Evolutionary conservation across 2,329 filamentous ascomycete species (phyloP).

Genomic region (Neofusicoccum cordaticola): DNA sequence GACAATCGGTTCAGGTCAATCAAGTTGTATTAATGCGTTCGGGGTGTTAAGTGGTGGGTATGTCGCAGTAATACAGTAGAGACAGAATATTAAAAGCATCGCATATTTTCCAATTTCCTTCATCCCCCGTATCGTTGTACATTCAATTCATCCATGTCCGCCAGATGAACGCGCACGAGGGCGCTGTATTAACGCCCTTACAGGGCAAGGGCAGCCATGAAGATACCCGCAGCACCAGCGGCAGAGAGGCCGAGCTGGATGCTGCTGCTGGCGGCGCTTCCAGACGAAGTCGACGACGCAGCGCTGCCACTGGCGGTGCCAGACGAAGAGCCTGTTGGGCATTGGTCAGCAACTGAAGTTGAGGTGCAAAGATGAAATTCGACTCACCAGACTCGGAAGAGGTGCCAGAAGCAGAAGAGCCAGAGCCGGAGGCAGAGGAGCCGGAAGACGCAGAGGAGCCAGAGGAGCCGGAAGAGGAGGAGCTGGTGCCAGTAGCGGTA

Average conservation of each 20-base stretch:
- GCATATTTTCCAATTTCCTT: constrained; percentile 8
- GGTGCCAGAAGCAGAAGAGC: constrained; percentile 21
- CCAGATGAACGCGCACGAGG: neutral
- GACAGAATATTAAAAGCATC: neutral
- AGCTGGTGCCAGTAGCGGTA: constrained; percentile 23
- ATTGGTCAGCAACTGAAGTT: neutral
- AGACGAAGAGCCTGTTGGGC: constrained; percentile 20
- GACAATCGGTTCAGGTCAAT: neutral
- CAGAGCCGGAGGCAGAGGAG: constrained; percentile 19
- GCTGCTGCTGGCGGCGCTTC: constrained; percentile 29
- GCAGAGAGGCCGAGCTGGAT: constrained; percentile 27
- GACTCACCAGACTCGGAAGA: constrained; percentile 2
- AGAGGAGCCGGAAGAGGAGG: constrained; percentile 19
- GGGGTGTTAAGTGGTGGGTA: neutral
- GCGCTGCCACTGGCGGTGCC: constrained; percentile 22
- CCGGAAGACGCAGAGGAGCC: constrained; percentile 7
- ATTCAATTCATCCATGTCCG: neutral
- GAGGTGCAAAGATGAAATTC: too few relatives aligned
- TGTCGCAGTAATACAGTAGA: neutral
- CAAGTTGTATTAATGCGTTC: neutral
- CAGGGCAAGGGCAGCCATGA: constrained; percentile 37
- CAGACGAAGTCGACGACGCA: constrained; percentile 23
- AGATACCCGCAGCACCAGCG: constrained; percentile 36
- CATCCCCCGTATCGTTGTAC: neutral
- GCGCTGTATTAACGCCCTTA: constrained; percentile 21